phyloP scores from a whole-genome alignment of 208 protist species.

The Leishmania mexicana region DNA sequence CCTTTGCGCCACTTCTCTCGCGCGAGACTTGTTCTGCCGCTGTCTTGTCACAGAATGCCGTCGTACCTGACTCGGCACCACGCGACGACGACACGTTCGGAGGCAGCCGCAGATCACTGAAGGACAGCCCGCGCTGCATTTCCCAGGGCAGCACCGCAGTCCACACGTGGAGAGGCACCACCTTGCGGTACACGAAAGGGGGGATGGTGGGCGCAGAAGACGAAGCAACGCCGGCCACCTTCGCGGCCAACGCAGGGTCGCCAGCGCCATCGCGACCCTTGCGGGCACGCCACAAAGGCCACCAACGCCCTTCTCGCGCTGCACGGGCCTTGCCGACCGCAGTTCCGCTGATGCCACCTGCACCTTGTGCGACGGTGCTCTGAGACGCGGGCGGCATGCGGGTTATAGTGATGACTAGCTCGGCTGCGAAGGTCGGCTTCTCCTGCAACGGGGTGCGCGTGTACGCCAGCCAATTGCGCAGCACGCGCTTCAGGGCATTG shows the following conservation, averaged over 20 bases:
- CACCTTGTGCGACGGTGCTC: background rate
- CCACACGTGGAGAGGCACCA: slow-evolving; percentile 74
- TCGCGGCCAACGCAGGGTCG: background rate
- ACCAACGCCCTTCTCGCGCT: background rate
- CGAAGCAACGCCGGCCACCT: background rate
- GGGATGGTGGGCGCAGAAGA: background rate
- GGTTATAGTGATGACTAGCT: slow-evolving; percentile 50
- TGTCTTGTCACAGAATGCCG: background rate
- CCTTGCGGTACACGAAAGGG: slow-evolving; percentile 28
- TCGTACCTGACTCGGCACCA: background rate
- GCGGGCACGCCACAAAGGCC: background rate
- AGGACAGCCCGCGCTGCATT: slow-evolving; percentile 82
- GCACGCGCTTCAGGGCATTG: slow-evolving; percentile 53
- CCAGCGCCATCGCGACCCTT: background rate
- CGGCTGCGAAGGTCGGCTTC: slow-evolving; percentile 57
- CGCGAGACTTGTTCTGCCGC: background rate
- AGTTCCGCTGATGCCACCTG: background rate
- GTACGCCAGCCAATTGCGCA: slow-evolving; percentile 75
- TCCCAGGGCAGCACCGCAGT: slow-evolving; percentile 87
- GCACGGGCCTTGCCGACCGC: background rate
- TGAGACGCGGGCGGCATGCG: slow-evolving; percentile 1
- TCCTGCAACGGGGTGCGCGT: slow-evolving; percentile 56
- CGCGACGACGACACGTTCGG: background rate
- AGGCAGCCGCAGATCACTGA: slow-evolving; percentile 45
- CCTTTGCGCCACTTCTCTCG: background rate